These are phyloP conservation scores for Phytopythium delawarense DNA, from an alignment of 352 stramenopile species.

Conservation along the genomic window DNA sequence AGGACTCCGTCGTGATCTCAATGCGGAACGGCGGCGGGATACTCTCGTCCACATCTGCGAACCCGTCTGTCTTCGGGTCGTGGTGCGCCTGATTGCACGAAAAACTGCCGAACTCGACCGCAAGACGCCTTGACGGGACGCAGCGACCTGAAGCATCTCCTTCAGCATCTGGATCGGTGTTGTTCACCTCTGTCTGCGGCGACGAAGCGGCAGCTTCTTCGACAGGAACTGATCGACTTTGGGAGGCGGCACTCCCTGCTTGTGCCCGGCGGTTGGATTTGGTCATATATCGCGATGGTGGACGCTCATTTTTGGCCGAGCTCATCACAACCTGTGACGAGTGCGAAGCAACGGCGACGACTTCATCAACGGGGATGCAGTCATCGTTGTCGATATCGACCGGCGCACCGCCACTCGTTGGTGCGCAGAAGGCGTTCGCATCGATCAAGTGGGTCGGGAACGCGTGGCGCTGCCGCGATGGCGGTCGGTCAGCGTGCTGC, in stretches of 20 bases:
- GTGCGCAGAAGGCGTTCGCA: conserved; percentile 22
- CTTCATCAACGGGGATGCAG: background rate
- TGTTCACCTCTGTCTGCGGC: background rate
- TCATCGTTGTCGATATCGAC: background rate
- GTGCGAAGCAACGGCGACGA: background rate
- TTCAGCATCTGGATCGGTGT: background rate
- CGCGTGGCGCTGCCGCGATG: conserved; percentile 66
- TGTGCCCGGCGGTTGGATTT: conserved; percentile 35
- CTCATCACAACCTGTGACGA: background rate
- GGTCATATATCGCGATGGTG: conserved; percentile 76
- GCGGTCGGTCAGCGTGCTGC: conserved; percentile 37
- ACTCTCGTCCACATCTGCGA: conserved; percentile 76
- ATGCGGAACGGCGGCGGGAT: conserved; percentile 78
- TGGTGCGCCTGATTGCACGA: conserved; percentile 60
- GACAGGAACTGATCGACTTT: background rate
- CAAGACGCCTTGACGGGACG: background rate
- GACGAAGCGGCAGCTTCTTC: background rate
- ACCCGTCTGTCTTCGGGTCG: conserved; percentile 73
- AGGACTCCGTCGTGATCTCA: conserved; percentile 64
- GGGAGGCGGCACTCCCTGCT: background rate
- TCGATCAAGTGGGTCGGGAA: conserved; percentile 80
- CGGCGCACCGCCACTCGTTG: background rate
- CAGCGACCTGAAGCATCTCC: background rate
- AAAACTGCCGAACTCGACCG: conserved; percentile 10
- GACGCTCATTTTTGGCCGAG: conserved; percentile 25